Conservation (phyloP, 2,329 filamentous ascomycete genomes). For the Xylaria sp. region DNA sequence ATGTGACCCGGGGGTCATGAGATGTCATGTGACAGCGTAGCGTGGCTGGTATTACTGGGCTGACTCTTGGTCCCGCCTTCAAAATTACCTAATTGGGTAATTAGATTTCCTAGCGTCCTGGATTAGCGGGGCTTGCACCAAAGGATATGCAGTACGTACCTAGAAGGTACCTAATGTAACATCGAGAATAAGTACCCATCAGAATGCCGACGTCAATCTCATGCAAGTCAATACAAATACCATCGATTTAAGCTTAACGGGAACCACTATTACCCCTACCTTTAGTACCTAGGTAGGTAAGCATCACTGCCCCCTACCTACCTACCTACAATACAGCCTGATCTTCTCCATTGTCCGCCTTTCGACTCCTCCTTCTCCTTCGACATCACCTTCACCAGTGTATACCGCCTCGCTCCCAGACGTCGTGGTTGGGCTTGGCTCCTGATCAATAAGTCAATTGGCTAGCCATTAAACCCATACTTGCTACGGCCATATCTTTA, state of each 20-base stretch:
- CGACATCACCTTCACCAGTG: neutral
- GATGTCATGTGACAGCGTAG: neutral
- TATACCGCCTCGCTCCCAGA: neutral
- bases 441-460: neutral
- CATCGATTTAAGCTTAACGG: constrained; percentile 27
- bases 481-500: neutral
- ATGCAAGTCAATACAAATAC: constrained; percentile 26
- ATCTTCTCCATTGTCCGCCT: constrained; percentile 20
- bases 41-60: neutral
- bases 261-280: constrained; percentile 21
- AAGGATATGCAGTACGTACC: neutral
- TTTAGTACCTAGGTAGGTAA: neutral
- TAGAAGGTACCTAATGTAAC: neutral
- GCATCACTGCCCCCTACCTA: neutral
- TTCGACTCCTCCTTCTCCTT: neutral
- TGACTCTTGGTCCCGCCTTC: neutral
- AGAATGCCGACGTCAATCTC: neutral
- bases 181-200: neutral
- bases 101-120: neutral
- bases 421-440: neutral
- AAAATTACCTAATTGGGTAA: neutral
- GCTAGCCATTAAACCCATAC: neutral
- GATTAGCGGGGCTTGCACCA: neutral
- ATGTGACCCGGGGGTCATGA: too few relatives aligned
- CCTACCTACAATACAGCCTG: neutral